Base-by-base conservation (phyloP, 2,329 filamentous ascomycete genomes). In the Corniculantispora saksenae region DNA sequence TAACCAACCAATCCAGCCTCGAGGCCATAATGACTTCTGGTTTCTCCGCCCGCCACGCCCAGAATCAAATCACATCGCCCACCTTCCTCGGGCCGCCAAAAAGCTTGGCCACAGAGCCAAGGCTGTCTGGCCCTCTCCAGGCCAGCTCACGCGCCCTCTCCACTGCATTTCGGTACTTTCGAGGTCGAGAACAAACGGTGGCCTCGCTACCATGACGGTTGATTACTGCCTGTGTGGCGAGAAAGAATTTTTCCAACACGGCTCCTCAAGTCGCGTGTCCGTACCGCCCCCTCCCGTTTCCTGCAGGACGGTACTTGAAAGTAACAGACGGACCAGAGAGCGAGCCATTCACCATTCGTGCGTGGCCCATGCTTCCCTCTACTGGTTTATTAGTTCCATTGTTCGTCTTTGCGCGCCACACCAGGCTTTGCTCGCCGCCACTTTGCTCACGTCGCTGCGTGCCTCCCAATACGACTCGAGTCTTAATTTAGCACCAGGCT, bases 91-190 rank as follows among this genome's bases (percentile, higher is more conserved):
- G 7, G 29, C 57, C 43, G 43, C 43, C 45, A 61, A 61, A 32
- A 61, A 61, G 59, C 59, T 61, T 54, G 59, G 59, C 48, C 38
- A 32, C 35, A 7, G 12, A 54, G 59, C 59, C 59, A 61, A 61
- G 50, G 48, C 50, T 35, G 23, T 43, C 50, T 35, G 27, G 57
- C 45, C n/a, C 27, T 56, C 43, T 27, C n/a, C 27, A n/a, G n/a
- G 47, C 58, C 58, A 61, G 29, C 17, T 51, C 58, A 61, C 40
- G 58, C 21, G 21, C 10, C 8, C 58, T 21, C 29, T 61, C 58
- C 58, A 61, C 58, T 19, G 23, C 35, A 55, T 5, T 8, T 60
- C 23, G 25, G 38, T 43, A 43, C 32, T 10, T 32, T 10, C 10
- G 6, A 5, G 5, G 32, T 32, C 32, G 32, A 32, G 10, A 50